These are phyloP conservation scores for Scedosporium dehoogii DNA, from an alignment of 2,329 filamentous ascomycete genomes.

Conservation along the genomic window DNA sequence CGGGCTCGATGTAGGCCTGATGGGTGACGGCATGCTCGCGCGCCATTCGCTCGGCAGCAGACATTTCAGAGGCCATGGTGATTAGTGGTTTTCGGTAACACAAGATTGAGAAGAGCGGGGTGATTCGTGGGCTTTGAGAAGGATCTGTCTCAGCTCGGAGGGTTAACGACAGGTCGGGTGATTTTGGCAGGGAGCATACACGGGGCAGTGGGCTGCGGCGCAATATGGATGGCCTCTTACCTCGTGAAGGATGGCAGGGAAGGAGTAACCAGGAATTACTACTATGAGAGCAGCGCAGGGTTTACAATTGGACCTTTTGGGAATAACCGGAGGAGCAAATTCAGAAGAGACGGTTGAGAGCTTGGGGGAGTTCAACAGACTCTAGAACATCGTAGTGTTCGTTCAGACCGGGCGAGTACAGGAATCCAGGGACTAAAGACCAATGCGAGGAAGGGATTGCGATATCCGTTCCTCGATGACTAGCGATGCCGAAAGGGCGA, in stretches of 20 bases:
- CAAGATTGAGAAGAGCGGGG: not conserved
- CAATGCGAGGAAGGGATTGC: slow-evolving; percentile 2
- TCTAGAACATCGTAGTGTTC: slow-evolving; percentile 7
- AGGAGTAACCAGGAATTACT: not conserved
- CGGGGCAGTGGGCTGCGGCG: not conserved
- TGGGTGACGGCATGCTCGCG: slow-evolving; percentile 49
- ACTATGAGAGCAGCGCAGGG: not conserved
- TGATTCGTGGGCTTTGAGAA: not conserved
- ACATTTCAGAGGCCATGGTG: slow-evolving; percentile 23
- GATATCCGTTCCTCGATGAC: slow-evolving; percentile 2
- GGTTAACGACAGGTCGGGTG: not conserved
- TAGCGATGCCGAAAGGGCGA: not conserved
- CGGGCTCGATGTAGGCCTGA: slow-evolving; percentile 64
- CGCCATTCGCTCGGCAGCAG: slow-evolving; percentile 48
- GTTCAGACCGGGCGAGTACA: slow-evolving; percentile 8
- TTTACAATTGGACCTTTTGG: slow-evolving; percentile 8
- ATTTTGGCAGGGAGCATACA: too few relatives aligned
- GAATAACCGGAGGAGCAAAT: slow-evolving; percentile 3
- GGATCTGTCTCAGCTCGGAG: not conserved
- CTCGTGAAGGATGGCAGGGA: not conserved
- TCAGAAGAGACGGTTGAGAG: not conserved
- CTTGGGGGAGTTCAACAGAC: not conserved
- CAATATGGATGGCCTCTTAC: not conserved
- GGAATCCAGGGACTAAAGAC: slow-evolving; percentile 4
- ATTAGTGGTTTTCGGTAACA: slow-evolving; percentile 6